Evolutionary conservation across 345 rosid genomes (phyloP), one percentile per base, ranked within the genome.

Genomic region (Eutrema yunnanense): DNA sequence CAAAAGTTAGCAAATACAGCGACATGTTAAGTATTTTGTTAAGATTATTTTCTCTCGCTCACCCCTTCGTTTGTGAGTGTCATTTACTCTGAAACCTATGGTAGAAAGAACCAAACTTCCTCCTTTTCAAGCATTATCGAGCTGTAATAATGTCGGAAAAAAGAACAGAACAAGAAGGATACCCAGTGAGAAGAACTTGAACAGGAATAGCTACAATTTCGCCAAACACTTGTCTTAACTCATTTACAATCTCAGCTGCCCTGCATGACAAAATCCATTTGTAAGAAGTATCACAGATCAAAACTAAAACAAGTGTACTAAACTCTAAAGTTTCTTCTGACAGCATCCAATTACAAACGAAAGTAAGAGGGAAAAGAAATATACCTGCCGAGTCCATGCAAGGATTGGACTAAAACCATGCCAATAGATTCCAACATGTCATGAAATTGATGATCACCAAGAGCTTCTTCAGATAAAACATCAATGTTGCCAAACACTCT

Each of bases 401-500:
- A 73, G 32, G 96, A 87, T 82, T 92, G 98, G 68, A 90, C 87
- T 52, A 87, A 80, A 56, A 92, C 93, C 96, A 90, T 87, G 7
- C 92, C 96, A 66, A 87, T 82, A 36, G 96, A 87, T 74, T 80
- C 88, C 82, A 78, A 67, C 84, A 83, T 80, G 26, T 86, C 90
- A 51, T 51, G 62, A 7, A 83, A 43, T 16, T 81, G 86, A 6
- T 14, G 51, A 16, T 68, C 80, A 33, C 64, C 86, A 9, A 46
- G 34, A 56, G 65, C 74, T 51, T 67, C 75, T 29, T 33, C 62
- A 32, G 61, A 44, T 38, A 74, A 7, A 47, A 10, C 70, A 42
- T 73, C 32, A 6, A n/a, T n/a, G n/a, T n/a, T n/a, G n/a, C 51
- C 67, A 42, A 33, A 22, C 12, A 86, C 49, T 62, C 59, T 70